Base-by-base conservation (phyloP, 2,329 filamentous ascomycete species). In the Sordariomycetes sp. region DNA sequence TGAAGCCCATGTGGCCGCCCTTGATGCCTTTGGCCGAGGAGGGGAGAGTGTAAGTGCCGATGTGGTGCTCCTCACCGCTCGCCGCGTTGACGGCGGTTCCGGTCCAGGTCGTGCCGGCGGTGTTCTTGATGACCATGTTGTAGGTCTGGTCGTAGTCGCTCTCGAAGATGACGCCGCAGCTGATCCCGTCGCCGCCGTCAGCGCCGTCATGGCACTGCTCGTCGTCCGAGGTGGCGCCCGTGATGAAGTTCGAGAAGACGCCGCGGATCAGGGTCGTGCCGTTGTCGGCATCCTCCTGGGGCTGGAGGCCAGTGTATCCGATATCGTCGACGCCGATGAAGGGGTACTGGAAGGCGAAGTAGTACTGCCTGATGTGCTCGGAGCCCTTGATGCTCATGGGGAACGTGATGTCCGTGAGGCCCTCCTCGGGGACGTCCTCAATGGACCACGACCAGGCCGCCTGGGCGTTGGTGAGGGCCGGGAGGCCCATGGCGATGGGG, bases 151-250 rank as follows among this genome's bases (percentile, higher is more conserved):
- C 55, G 53, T 66, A 68, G 34, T 61, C 57, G 3, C 58, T 59
- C 0, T 34, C 35, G 3, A 48, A 25, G 6, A 65, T 53, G 4
- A 65, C 10, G 20, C 61, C 43, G 58, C 64, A 64, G 58, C 66
- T 64, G 10, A 66, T 59, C 11, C 64, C 59, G 57, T 66, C 61
- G 51, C 66, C 53, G 59, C 64, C 59, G 56, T 71, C 63, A 59
- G 69, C 63, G 34, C 67, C 58, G 54, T 62, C 1, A 52, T 64
- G 2, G 63, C 68, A 66, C 37, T 64, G 64, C 0, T 58, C 16
- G 32, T 65, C 57, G 7, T 11, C 22, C 1, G 61, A 61, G 0
- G 57, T 65, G 4, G 64, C 60, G 24, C 62, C 62, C 0, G 5
- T 24, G 16, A 60, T 54, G 54, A 65, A 66, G 3, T 61, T 61